A percentile compares a stretch with the other conserved stretches of the same genome.
Conservation (phyloP, 2,329 filamentous ascomycete species). For the Tolypocladium amazonense region DNA sequence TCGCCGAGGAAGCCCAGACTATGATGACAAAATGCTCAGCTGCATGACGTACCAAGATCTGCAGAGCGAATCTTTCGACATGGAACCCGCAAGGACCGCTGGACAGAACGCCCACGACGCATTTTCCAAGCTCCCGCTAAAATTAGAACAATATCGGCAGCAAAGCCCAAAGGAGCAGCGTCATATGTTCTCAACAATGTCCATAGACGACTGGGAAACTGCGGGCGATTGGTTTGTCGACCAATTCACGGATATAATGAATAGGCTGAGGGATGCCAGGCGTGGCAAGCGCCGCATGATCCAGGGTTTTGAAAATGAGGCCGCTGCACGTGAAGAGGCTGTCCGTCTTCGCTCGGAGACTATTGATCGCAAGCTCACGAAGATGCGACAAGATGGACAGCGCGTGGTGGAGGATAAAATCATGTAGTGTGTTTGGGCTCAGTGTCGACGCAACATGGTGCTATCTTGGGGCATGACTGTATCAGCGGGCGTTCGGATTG, state of each 20-base stretch:
- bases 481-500: background rate
- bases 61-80: slow-evolving; percentile 43
- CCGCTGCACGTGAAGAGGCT: slow-evolving; percentile 41
- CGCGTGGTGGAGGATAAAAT: slow-evolving; percentile 39
- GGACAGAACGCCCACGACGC: slow-evolving; percentile 22
- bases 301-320: slow-evolving; percentile 41
- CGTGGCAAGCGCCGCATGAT: slow-evolving; percentile 38
- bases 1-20: slow-evolving; percentile 36
- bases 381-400: slow-evolving; percentile 45
- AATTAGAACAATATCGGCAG: slow-evolving; percentile 38
- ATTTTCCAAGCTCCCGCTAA: slow-evolving; percentile 32
- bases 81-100: slow-evolving; percentile 40
- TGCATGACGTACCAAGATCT: slow-evolving; percentile 42
- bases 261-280: slow-evolving; percentile 35
- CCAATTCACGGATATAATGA: slow-evolving; percentile 39
- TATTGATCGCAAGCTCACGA: slow-evolving; percentile 43
- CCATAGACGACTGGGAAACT: slow-evolving; percentile 46
- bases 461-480: background rate
- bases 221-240: slow-evolving; percentile 50
- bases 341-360: slow-evolving; percentile 41
- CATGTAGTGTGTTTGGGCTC: background rate
- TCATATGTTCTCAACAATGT: slow-evolving; percentile 41
- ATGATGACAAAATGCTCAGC: slow-evolving; percentile 44
- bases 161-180: slow-evolving; percentile 35
- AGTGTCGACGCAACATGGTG: background rate